phyloP scores from a whole-genome alignment of 805 yeast species.

The Saccharomycopsis fibuligera region DNA sequence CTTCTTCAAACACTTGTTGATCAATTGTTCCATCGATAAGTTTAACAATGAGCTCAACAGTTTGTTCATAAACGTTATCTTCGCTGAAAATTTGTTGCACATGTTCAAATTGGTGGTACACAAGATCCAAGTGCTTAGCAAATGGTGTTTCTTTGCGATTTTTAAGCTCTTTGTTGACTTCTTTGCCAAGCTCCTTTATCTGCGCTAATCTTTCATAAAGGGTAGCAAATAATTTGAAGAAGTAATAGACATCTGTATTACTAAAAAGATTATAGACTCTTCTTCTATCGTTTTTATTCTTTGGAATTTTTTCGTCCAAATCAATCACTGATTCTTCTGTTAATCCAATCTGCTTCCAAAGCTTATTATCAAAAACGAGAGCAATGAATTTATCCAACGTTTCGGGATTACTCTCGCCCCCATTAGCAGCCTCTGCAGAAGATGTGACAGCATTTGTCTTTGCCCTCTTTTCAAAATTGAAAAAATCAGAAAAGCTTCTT shows the following conservation, averaged over 20 bases:
- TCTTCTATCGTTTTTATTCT: neutral
- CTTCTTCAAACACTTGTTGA: constrained; percentile 92
- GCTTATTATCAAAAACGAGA: constrained; percentile 30
- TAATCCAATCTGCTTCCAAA: constrained; percentile 4
- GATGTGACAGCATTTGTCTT: too few relatives aligned
- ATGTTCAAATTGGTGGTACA: constrained; percentile 75
- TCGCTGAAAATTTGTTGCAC: constrained; percentile 71
- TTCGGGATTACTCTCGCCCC: neutral
- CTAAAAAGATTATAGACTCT: constrained; percentile 57
- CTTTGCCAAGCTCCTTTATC: constrained; percentile 62
- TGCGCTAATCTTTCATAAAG: constrained; percentile 75
- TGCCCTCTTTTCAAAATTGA: too few relatives aligned
- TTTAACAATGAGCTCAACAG: constrained; percentile 65
- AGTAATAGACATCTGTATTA: constrained; percentile 82
- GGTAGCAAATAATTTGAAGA: constrained; percentile 78
- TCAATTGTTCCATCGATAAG: constrained; percentile 87
- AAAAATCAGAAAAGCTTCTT: neutral
- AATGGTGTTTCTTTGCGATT: constrained; percentile 54
- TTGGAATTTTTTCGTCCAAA: neutral
- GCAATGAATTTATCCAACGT: constrained; percentile 42
- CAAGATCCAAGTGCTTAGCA: constrained; percentile 79
- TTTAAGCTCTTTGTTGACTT: constrained; percentile 67
- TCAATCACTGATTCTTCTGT: constrained; percentile 4
- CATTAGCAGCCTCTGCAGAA: too few relatives aligned
- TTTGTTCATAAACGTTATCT: constrained; percentile 67